Conservation (phyloP, 2,329 filamentous ascomycete species). For the Dactylellina sp. region DNA sequence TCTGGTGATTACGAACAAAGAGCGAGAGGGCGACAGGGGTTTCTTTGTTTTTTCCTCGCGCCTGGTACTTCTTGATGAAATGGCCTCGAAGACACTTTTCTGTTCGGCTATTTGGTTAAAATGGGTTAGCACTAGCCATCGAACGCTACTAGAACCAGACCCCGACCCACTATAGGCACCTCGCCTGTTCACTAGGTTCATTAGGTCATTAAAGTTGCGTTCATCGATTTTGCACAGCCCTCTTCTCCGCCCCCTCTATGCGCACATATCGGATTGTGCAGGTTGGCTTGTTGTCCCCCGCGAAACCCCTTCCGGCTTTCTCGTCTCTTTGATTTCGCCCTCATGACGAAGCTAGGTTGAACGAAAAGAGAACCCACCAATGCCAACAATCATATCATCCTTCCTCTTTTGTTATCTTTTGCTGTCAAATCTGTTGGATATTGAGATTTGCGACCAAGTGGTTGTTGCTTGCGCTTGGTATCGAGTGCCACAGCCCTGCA, state of each 20-base stretch:
- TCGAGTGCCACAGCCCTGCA: constrained; percentile 19
- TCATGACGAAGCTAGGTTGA: too few relatives aligned
- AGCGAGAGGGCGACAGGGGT: constrained; percentile 11
- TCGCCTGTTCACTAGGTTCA: constrained; percentile 22
- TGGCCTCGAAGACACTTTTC: constrained; percentile 20
- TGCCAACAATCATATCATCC: not conserved
- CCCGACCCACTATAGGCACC: constrained; percentile 23
- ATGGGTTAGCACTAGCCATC: constrained; percentile 41
- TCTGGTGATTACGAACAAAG: constrained; percentile 33
- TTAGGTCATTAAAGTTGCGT: constrained; percentile 37
- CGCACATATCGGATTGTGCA: constrained; percentile 6
- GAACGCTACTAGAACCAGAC: constrained; percentile 33
- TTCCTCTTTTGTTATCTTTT: constrained; percentile 10
- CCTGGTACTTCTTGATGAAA: constrained; percentile 23
- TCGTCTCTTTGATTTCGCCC: too few relatives aligned
- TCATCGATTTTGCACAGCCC: constrained; percentile 53
- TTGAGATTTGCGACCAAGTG: constrained; percentile 38
- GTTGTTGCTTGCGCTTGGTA: constrained; percentile 39
- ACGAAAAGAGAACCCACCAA: constrained; percentile 16
- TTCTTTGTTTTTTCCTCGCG: constrained; percentile 6
- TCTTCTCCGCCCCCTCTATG: constrained; percentile 41
- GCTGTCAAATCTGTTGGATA: constrained; percentile 27
- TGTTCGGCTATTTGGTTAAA: constrained; percentile 57
- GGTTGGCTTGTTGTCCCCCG: constrained; percentile 22
- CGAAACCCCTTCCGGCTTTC: constrained; percentile 7